Evolutionary conservation across 2,329 filamentous ascomycete genomes (phyloP).

Genomic region (Neopestalotiopsis rosae): DNA sequence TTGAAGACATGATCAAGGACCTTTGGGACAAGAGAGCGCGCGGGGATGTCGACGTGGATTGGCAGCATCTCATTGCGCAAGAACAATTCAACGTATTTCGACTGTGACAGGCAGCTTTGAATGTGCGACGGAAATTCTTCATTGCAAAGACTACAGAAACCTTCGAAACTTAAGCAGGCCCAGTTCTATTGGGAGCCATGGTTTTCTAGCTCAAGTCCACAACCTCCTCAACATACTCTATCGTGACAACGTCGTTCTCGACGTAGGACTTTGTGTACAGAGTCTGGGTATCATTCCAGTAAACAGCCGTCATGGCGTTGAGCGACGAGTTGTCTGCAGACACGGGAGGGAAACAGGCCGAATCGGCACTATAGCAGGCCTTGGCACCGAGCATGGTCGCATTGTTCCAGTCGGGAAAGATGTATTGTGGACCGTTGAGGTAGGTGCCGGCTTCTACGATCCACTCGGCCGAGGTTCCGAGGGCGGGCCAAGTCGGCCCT

Average conservation of each 20-base stretch:
- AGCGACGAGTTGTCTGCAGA: conserved; percentile 8
- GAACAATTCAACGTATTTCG: conserved; percentile 38
- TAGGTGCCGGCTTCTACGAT: conserved; percentile 12
- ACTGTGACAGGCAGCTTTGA: conserved; percentile 1
- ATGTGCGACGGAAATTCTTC: not conserved
- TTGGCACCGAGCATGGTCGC: not conserved
- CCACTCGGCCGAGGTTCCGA: conserved; percentile 6
- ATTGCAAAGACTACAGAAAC: too few species aligned
- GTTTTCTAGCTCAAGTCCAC: not conserved
- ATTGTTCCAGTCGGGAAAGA: conserved; percentile 12
- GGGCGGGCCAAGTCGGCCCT: conserved; percentile 1
- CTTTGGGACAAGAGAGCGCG: conserved; percentile 34
- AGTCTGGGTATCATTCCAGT: conserved; percentile 13
- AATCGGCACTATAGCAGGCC: conserved; percentile 7
- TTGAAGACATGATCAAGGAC: conserved; percentile 36
- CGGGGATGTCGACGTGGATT: conserved; percentile 30
- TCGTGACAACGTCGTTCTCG: conserved; percentile 1
- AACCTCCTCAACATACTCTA: conserved; percentile 10
- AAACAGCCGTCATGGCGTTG: conserved; percentile 13
- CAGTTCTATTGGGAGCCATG: not conserved
- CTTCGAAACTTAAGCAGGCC: too few species aligned
- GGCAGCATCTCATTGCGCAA: conserved; percentile 39
- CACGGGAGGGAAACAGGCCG: not conserved
- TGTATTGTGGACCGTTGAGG: conserved; percentile 10
- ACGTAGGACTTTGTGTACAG: conserved; percentile 9